Percentiles rank a stretch among this genome's conserved stretches.
phyloP scores from a whole-genome alignment of 139 green algal species.

The Nannochloris sp. region DNA sequence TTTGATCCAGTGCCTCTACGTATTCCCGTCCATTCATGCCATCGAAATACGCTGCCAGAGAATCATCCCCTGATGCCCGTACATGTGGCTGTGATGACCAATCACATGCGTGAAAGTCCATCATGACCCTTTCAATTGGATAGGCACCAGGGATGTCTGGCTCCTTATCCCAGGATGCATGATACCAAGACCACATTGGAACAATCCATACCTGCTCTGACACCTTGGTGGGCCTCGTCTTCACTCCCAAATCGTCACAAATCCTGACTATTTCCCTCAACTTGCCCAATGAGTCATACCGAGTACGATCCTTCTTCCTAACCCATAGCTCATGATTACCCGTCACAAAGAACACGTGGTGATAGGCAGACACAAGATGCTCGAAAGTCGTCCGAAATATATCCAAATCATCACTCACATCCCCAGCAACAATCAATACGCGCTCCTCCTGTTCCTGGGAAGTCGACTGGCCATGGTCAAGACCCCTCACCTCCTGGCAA shows the following conservation, averaged over 20 bases:
- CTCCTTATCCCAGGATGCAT: slow-evolving; percentile 33
- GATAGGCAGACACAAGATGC: slow-evolving; percentile 30
- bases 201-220: neutral
- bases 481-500: neutral
- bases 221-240: slow-evolving; percentile 31
- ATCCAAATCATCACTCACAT: slow-evolving; percentile 54
- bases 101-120: slow-evolving; percentile 39
- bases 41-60: slow-evolving; percentile 39
- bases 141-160: slow-evolving; percentile 32
- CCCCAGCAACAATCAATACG: slow-evolving; percentile 61
- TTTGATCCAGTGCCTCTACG: slow-evolving; percentile 4
- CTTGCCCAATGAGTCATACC: slow-evolving; percentile 38
- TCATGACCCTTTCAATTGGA: slow-evolving; percentile 31
- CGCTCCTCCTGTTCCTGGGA: slow-evolving; percentile 9
- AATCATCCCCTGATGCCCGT: slow-evolving; percentile 10
- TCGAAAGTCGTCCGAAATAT: slow-evolving; percentile 38
- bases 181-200: slow-evolving; percentile 9
- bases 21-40: slow-evolving; percentile 34
- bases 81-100: slow-evolving; percentile 21
- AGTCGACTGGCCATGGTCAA: neutral
- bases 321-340: slow-evolving; percentile 78
- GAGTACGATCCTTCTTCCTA: slow-evolving; percentile 11
- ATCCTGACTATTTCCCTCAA: slow-evolving; percentile 35
- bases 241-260: slow-evolving; percentile 43
- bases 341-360: slow-evolving; percentile 50